Conservation (phyloP, 768 basidiomycete species). For the Russula vinacea region DNA sequence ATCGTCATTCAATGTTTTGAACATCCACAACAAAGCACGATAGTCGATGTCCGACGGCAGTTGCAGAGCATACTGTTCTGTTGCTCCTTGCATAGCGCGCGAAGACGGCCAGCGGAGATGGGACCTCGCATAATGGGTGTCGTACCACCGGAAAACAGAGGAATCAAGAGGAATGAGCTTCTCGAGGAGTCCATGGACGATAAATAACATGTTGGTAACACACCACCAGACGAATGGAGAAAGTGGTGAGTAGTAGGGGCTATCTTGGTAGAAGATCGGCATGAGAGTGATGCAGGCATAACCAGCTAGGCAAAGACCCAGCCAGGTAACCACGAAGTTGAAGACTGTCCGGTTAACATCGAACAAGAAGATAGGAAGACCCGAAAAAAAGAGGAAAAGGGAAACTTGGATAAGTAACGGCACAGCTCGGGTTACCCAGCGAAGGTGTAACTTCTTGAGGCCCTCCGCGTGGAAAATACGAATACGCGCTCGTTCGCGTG, state of each 20-base stretch:
- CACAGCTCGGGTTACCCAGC: conserved; percentile 38
- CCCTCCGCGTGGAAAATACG: conserved; percentile 41
- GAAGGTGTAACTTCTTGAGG: conserved; percentile 42
- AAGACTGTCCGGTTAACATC: conserved; percentile 30
- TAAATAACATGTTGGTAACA: background rate
- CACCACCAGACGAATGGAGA: background rate
- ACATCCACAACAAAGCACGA: background rate
- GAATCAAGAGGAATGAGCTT: background rate
- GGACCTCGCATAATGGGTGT: too few species aligned
- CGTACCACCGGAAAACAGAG: too few species aligned
- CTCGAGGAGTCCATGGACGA: background rate
- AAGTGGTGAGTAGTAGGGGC: background rate
- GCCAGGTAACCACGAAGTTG: background rate
- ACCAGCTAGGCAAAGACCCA: background rate
- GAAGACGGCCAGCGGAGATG: background rate
- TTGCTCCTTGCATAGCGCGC: background rate
- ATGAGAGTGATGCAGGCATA: background rate
- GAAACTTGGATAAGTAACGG: conserved; percentile 45
- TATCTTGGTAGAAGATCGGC: too few species aligned
- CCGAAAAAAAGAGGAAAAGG: conserved; percentile 50
- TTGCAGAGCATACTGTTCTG: background rate
- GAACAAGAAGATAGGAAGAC: conserved; percentile 46
- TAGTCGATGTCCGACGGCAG: background rate
- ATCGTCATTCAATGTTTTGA: conserved; percentile 5
- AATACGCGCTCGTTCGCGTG: conserved; percentile 41